Percentiles rank a stretch among this genome's conserved stretches.
Evolutionary conservation across 2,329 filamentous ascomycete genomes (phyloP).

Genomic region (Juglanconis juglandina): DNA sequence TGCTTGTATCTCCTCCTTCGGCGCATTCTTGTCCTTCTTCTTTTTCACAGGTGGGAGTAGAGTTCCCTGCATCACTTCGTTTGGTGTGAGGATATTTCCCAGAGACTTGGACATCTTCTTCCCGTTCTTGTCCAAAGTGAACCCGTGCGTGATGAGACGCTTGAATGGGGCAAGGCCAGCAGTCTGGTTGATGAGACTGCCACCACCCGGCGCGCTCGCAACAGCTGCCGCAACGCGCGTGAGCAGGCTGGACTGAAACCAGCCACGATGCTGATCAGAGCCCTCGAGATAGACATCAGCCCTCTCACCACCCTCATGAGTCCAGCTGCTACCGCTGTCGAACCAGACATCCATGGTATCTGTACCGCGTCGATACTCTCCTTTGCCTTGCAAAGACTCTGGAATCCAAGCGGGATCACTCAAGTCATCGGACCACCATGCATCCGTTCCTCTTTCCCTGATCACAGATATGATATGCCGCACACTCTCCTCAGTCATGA

Average conservation of each 20-base stretch:
- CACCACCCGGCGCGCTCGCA: slow-evolving; percentile 29
- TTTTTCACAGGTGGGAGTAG: slow-evolving; percentile 67
- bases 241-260: slow-evolving; percentile 95
- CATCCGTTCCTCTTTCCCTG: slow-evolving; percentile 74
- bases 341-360: slow-evolving; percentile 99
- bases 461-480: slow-evolving; percentile 81
- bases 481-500: slow-evolving; percentile 77
- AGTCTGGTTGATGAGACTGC: slow-evolving; percentile 30
- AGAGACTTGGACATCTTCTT: slow-evolving; percentile 99
- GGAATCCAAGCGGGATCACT: slow-evolving; percentile 78
- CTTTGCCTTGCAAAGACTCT: slow-evolving; percentile 51
- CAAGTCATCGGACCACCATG: slow-evolving; percentile 84
- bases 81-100: slow-evolving; percentile 79
- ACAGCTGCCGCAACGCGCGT: slow-evolving; percentile 71
- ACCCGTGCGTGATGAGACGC: slow-evolving; percentile 90
- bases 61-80: slow-evolving; percentile 80
- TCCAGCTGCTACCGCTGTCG: slow-evolving; percentile 95
- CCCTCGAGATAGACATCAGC: slow-evolving; percentile 93
- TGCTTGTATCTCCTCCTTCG: slow-evolving; percentile 38
- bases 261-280: slow-evolving; percentile 92
- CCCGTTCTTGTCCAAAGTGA: slow-evolving; percentile 83
- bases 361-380: slow-evolving; percentile 67
- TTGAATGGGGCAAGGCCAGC: slow-evolving; percentile 67
- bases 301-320: slow-evolving; percentile 44
- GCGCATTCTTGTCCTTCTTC: slow-evolving; percentile 49